These are phyloP conservation scores for Nicotiana noctiflora DNA, from an alignment of 257 asterid species.

Conservation along the genomic window DNA sequence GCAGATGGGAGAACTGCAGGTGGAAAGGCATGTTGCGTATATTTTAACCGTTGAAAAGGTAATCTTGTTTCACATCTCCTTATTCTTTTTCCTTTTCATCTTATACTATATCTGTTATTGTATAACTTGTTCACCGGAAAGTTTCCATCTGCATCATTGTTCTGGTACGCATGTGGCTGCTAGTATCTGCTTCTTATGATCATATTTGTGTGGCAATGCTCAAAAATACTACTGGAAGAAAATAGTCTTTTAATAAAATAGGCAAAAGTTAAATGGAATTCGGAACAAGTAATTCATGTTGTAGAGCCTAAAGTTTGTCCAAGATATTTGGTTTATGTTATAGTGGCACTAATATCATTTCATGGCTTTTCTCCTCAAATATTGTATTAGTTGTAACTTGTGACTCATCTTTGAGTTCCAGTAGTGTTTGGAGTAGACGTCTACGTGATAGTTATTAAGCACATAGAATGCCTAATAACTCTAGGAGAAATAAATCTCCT, in stretches of 20 bases:
- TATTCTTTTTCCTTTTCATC: background rate
- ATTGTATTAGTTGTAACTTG: background rate
- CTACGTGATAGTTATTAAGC: background rate
- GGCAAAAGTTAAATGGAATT: background rate
- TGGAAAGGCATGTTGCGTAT: conserved; percentile 18
- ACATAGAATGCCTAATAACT: background rate
- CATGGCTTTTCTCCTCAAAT: background rate
- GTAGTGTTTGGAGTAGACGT: background rate
- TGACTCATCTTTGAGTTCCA: background rate
- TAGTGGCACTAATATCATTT: background rate
- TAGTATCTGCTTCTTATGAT: background rate
- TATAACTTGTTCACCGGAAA: background rate
- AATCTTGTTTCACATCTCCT: background rate
- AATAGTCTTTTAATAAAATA: background rate
- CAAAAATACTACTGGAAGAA: background rate
- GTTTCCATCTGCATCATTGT: background rate
- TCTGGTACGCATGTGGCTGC: background rate
- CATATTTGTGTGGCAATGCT: background rate
- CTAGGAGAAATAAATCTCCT: background rate
- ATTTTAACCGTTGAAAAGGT: conserved; percentile 25
- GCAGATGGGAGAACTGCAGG: conserved; percentile 21
- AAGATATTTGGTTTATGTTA: background rate
- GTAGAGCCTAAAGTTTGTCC: background rate
- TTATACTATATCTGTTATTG: background rate
- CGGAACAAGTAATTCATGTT: background rate